Evolutionary conservation across 441 rosid species (phyloP).

Genomic region (Capsella rubella): DNA sequence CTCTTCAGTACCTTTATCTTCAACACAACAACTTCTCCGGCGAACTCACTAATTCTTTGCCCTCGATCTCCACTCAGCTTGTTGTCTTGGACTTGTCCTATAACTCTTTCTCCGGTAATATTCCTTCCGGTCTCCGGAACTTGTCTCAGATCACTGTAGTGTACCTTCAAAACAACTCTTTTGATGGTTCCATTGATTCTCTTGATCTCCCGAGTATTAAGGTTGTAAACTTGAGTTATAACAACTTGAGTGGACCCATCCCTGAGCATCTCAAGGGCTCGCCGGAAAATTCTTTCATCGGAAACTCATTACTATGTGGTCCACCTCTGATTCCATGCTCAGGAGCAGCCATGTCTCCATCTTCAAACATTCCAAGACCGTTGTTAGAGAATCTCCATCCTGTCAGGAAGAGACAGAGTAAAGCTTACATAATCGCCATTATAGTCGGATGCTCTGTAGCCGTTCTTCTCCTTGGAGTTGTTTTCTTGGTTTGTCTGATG

Average conservation of each 20-base stretch:
- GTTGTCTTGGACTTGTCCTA: conserved; percentile 59
- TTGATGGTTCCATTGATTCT: conserved; percentile 53
- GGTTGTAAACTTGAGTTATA: conserved; percentile 53
- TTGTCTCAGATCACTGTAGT: conserved; percentile 49
- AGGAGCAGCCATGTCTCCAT: conserved; percentile 43
- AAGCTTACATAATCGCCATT: conserved; percentile 49
- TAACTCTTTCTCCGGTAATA: conserved; percentile 63
- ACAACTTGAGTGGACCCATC: conserved; percentile 58
- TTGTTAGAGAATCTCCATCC: conserved; percentile 38
- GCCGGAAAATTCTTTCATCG: conserved; percentile 51
- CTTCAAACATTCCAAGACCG: conserved; percentile 46
- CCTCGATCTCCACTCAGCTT: conserved; percentile 48
- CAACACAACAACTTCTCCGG: conserved; percentile 66
- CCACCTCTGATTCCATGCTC: conserved; percentile 52
- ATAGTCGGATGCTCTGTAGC: conserved; percentile 49
- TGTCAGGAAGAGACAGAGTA: conserved; percentile 45
- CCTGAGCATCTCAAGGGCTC: conserved; percentile 53
- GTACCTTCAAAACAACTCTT: conserved; percentile 56
- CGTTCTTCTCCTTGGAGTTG: conserved; percentile 42
- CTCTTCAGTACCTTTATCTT: conserved; percentile 57
- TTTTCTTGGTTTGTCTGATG: conserved; percentile 45
- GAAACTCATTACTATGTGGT: conserved; percentile 60
- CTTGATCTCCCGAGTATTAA: conserved; percentile 55
- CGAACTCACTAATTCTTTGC: conserved; percentile 16
- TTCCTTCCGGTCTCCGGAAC: conserved; percentile 50